phyloP scores from a whole-genome alignment of 305 asterid genomes.

The Lippia alba region DNA sequence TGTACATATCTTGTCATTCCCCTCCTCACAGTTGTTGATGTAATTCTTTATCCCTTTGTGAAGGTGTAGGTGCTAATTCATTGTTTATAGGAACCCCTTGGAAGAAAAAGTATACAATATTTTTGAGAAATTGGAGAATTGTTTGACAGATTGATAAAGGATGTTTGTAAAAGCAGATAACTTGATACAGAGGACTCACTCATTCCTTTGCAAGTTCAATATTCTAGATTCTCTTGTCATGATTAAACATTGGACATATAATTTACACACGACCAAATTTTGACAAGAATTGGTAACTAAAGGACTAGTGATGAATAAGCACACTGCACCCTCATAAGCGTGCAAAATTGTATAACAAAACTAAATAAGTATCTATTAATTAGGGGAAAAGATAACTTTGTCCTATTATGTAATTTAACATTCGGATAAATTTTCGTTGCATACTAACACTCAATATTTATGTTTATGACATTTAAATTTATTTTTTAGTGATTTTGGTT shows the following conservation, averaged over 20 bases:
- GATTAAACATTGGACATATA: conserved; percentile 12
- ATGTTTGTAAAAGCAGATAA: not conserved
- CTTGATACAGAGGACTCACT: conserved; percentile 20
- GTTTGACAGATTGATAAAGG: conserved; percentile 21
- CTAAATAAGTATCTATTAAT: too few relatives aligned
- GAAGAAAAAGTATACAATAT: conserved; percentile 7
- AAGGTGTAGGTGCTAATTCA: conserved; percentile 51
- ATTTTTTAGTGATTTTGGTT: too few relatives aligned
- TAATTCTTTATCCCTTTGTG: conserved; percentile 38
- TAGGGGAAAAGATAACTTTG: too few relatives aligned
- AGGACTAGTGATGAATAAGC: too few relatives aligned
- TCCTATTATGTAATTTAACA: too few relatives aligned
- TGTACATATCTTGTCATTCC: conserved; percentile 53
- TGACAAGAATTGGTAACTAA: too few relatives aligned
- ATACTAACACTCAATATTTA: too few relatives aligned
- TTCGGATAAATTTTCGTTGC: too few relatives aligned
- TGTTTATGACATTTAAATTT: too few relatives aligned
- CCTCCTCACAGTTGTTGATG: conserved; percentile 47
- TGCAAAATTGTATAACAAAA: too few relatives aligned
- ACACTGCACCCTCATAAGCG: too few relatives aligned
- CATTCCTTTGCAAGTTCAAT: not conserved
- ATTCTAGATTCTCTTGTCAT: not conserved
- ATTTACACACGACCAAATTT: too few relatives aligned
- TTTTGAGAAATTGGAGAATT: conserved; percentile 35
- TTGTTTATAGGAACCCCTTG: conserved; percentile 40